Evolutionary conservation across 371 early-diverging fungal genomes (phyloP).

Genomic region (Apophysomyces sp.): DNA sequence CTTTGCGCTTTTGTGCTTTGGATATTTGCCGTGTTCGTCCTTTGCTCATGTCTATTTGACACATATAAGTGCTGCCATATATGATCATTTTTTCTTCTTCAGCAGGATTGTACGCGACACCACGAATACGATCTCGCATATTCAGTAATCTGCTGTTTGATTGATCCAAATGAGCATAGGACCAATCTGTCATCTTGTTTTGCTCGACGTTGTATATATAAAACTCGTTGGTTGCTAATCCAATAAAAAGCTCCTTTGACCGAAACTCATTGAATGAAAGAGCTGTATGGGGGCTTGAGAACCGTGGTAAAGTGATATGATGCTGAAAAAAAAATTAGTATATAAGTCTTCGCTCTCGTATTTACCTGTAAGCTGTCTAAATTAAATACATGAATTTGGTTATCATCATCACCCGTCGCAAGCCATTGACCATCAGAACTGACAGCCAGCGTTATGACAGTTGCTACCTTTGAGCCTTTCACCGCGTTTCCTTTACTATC

Average conservation of each 20-base stretch:
- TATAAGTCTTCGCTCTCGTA: not conserved
- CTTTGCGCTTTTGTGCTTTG: conserved; percentile 22
- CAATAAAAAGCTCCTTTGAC: conserved; percentile 62
- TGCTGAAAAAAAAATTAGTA: conserved; percentile 33
- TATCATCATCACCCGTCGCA: conserved; percentile 76
- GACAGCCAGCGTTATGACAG: conserved; percentile 65
- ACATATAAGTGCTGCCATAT: conserved; percentile 74
- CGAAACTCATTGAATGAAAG: conserved; percentile 70
- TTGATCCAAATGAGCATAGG: conserved; percentile 62
- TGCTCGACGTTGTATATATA: conserved; percentile 77
- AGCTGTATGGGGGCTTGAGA: conserved; percentile 66
- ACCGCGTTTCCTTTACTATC: conserved; percentile 51
- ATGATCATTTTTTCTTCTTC: conserved; percentile 61
- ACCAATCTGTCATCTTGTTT: conserved; percentile 78
- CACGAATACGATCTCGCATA: conserved; percentile 70
- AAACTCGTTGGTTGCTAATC: conserved; percentile 69
- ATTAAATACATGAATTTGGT: conserved; percentile 75
- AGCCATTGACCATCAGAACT: conserved; percentile 82
- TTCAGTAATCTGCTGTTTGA: conserved; percentile 45
- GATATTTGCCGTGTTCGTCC: conserved; percentile 14
- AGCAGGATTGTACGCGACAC: conserved; percentile 70
- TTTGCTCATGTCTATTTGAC: conserved; percentile 72
- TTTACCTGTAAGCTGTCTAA: conserved; percentile 72
- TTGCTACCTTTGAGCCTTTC: conserved; percentile 48
- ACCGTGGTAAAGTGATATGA: conserved; percentile 71